phyloP scores from a whole-genome alignment of 164 flowering plant species.

The Macadamia integrifolia region DNA sequence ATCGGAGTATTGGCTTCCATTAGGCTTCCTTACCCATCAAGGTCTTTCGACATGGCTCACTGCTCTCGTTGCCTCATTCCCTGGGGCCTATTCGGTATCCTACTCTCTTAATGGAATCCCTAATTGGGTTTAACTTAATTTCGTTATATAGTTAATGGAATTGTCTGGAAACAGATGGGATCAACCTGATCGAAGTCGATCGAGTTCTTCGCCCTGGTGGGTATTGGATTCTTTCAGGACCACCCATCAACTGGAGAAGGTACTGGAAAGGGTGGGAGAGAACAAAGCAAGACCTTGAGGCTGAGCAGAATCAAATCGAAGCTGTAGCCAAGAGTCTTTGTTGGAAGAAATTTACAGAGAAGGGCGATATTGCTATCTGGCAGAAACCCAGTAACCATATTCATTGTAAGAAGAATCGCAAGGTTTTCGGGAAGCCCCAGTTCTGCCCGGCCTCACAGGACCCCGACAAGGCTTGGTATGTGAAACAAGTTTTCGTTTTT shows the following conservation, averaged over 20 bases:
- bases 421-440: constrained; percentile 48
- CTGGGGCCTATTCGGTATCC: constrained; percentile 66
- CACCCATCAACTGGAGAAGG: constrained; percentile 76
- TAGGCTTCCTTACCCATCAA: constrained; percentile 84
- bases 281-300: constrained; percentile 45
- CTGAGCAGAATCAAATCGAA: constrained; percentile 63
- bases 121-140: not conserved
- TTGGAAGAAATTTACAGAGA: constrained; percentile 79
- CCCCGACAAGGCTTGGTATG: constrained; percentile 76
- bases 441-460: constrained; percentile 53
- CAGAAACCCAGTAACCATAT: constrained; percentile 83
- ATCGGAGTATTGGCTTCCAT: constrained; percentile 69
- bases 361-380: constrained; percentile 77
- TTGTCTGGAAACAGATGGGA: constrained; percentile 52
- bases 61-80: constrained; percentile 97
- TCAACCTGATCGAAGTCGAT: constrained; percentile 77
- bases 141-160: not conserved
- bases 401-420: constrained; percentile 59
- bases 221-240: constrained; percentile 88
- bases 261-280: constrained; percentile 87
- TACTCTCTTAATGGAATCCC: not conserved
- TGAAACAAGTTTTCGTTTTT: too few relatives aligned
- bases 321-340: constrained; percentile 60
- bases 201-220: constrained; percentile 86
- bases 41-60: constrained; percentile 95